These are phyloP conservation scores for Nitzschia sp. DNA, from an alignment of 108 stramenopile species.

Conservation along the genomic window DNA sequence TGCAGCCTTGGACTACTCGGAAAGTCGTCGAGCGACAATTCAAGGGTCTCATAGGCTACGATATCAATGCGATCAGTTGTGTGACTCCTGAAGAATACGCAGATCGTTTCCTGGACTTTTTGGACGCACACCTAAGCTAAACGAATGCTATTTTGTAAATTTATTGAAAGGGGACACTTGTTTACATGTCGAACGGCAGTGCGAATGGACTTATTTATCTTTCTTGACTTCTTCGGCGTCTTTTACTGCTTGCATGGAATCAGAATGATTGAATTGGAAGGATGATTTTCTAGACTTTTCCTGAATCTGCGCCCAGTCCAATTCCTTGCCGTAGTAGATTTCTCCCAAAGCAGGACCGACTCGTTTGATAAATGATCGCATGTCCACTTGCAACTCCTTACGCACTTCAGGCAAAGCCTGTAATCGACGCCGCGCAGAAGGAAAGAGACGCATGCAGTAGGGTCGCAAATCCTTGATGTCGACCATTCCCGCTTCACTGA, in stretches of 20 bases:
- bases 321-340: constrained; percentile 74
- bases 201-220: too few relatives aligned
- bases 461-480: constrained; percentile 93
- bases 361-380: constrained; percentile 69
- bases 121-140: constrained; percentile 71
- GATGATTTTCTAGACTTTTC: constrained; percentile 14
- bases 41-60: constrained; percentile 73
- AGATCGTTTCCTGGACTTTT: constrained; percentile 68
- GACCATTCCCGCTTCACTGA: constrained; percentile 87
- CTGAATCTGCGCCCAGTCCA: constrained; percentile 82
- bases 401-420: constrained; percentile 65
- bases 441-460: constrained; percentile 73
- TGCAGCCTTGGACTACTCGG: constrained; percentile 80
- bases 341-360: constrained; percentile 79
- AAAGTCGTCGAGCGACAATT: constrained; percentile 69
- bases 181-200: too few relatives aligned
- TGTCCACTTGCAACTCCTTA: constrained; percentile 61
- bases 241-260: background rate
- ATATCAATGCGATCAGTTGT: constrained; percentile 74
- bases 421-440: constrained; percentile 66
- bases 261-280: constrained; percentile 2
- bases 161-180: too few relatives aligned
- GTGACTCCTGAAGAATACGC: constrained; percentile 77
- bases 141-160: background rate
- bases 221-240: constrained; percentile 20